Conservation (phyloP, 495 filamentous ascomycete genomes). For the Pseudotulostoma volvatum region DNA sequence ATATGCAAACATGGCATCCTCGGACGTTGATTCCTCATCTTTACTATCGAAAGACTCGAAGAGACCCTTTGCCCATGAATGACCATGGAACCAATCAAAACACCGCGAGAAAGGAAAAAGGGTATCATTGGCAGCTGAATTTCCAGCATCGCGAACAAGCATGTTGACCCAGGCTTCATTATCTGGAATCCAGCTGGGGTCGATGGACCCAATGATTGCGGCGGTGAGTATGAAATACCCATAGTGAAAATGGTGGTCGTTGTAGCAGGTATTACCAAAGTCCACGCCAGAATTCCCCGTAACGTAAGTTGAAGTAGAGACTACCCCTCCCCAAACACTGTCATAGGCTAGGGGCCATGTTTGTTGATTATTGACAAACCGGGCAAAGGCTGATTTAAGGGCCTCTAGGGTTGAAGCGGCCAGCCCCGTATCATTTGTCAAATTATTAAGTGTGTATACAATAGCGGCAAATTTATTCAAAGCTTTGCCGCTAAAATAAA, state of each 20-base stretch:
- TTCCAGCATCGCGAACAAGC: conserved; percentile 62
- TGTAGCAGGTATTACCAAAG: conserved; percentile 77
- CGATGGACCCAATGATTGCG: conserved; percentile 67
- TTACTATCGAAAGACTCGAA: conserved; percentile 84
- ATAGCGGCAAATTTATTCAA: conserved; percentile 74
- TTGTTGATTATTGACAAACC: conserved; percentile 63
- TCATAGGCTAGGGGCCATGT: conserved; percentile 69
- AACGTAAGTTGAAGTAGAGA: conserved; percentile 64
- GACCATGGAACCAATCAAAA: conserved; percentile 92
- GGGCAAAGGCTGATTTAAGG: conserved; percentile 60
- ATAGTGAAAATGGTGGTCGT: conserved; percentile 94
- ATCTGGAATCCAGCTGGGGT: conserved; percentile 52
- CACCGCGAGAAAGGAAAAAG: conserved; percentile 73
- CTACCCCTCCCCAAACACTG: conserved; percentile 67
- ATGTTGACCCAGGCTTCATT: conserved; percentile 73
- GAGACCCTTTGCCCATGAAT: conserved; percentile 93
- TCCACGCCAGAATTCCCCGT: conserved; percentile 54
- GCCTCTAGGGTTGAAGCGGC: conserved; percentile 45
- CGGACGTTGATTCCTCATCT: conserved; percentile 79
- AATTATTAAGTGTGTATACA: conserved; percentile 48
- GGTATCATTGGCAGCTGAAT: conserved; percentile 50
- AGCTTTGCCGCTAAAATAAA: conserved; percentile 93
- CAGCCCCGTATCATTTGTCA: conserved; percentile 42
- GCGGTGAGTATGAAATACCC: conserved; percentile 82
- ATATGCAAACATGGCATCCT: conserved; percentile 81